Evolutionary conservation across 352 stramenopile genomes (phyloP), one percentile per base, ranked within the genome.

Genomic region (Pythium brachiatum): DNA sequence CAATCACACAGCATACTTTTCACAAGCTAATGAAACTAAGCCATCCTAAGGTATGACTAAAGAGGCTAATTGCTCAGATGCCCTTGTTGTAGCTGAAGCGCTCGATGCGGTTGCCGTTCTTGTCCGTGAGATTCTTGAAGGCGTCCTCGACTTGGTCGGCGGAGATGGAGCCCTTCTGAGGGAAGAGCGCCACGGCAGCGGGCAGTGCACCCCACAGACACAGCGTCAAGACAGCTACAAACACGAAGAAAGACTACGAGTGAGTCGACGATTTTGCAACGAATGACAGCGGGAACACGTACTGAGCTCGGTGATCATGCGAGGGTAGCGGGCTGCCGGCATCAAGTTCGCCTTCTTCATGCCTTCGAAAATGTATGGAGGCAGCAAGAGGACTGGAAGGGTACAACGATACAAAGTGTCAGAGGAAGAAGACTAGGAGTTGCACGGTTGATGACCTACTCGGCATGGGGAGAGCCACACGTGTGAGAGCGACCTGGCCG

Each of bases 71-170:
- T 39, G 5, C 15, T 32, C 70, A 93, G 54, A 93, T 90, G 56
- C 84, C 84, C 68, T 94, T 94, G 79, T 94, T 89, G 73, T 94
- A 94, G 48, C 76, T 77, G 62, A 91, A 88, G 36, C 81, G 67
- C 29, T 73, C 69, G 58, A 91, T 76, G 44, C 70, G 80, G 36
- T 85, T 69, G 39, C 79, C 82, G 26, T 81, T 57, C 36, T 77
- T 77, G 64, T 90, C 78, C 25, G 75, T 78, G 25, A 84, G 70
- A 57, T 79, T 72, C 21, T 73, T 69, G 64, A 90, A 90, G 27
- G 89, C 70, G 18, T 77, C 76, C 51, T 94, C 83, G 31, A 91
- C 71, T 21, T 81, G 71, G 44, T 78, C 61, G 2, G 82, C 78
- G 1, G 77, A 74, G 67, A 94, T 94, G 12, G 68, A 77, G 31